These are phyloP conservation scores for Sphagnum tenellum DNA, from an alignment of 225 moss, liverwort and hornwort genomes.

Conservation along the genomic window DNA sequence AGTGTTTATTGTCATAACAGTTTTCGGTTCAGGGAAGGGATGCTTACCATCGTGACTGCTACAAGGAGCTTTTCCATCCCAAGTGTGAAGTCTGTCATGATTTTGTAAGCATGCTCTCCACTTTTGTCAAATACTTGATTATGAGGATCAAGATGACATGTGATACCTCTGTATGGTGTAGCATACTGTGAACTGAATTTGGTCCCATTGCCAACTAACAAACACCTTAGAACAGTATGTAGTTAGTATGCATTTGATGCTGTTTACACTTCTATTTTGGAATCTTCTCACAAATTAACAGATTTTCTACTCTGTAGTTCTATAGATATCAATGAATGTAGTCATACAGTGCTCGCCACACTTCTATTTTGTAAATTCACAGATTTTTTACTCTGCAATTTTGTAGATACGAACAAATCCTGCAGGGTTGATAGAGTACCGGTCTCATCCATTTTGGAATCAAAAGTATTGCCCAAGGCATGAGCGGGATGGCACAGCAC, in stretches of 20 bases:
- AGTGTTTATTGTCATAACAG: slow-evolving; percentile 14
- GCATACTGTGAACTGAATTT: too few relatives aligned
- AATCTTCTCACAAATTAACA: too few relatives aligned
- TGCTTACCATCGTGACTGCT: slow-evolving; percentile 69
- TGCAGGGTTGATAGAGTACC: slow-evolving; percentile 54
- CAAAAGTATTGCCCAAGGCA: slow-evolving; percentile 62
- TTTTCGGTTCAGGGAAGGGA: slow-evolving; percentile 72
- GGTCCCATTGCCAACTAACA: too few relatives aligned
- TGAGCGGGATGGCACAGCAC: slow-evolving; percentile 46
- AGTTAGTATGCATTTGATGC: too few relatives aligned
- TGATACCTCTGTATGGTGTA: too few relatives aligned
- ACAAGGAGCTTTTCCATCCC: slow-evolving; percentile 78
- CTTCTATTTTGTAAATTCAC: background rate
- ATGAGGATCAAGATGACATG: too few relatives aligned
- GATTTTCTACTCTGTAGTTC: too few relatives aligned
- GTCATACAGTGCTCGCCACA: too few relatives aligned
- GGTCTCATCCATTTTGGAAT: slow-evolving; percentile 65
- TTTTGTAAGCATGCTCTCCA: slow-evolving; percentile 39
- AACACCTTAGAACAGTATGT: too few relatives aligned
- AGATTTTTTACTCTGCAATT: background rate
- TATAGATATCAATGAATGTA: too few relatives aligned
- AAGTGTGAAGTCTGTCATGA: slow-evolving; percentile 79
- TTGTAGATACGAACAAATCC: slow-evolving; percentile 51
- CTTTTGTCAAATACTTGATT: too few relatives aligned
- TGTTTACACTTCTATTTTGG: too few relatives aligned